These are phyloP conservation scores for Fusarium succisae DNA, from an alignment of 2,329 filamentous ascomycete genomes.

Conservation along the genomic window DNA sequence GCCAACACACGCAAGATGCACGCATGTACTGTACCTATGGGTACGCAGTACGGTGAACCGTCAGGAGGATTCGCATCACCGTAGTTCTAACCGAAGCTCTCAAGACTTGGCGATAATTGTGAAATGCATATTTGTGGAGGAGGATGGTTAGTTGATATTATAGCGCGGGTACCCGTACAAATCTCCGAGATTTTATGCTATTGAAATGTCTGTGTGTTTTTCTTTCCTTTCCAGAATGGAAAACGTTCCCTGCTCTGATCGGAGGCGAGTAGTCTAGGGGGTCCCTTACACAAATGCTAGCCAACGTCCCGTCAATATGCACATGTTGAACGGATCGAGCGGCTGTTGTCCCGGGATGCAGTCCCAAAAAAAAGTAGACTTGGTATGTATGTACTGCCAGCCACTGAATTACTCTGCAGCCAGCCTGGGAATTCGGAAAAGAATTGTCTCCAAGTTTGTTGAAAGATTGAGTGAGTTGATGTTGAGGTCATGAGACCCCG, in stretches of 20 bases:
- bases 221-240: background rate
- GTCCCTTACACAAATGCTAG: too few species aligned
- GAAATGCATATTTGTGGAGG: background rate
- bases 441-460: background rate
- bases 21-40: background rate
- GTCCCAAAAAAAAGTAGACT: background rate
- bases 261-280: background rate
- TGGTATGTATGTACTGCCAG: background rate
- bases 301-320: background rate
- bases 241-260: constrained; percentile 27
- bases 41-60: constrained; percentile 2
- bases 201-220: background rate
- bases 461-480: background rate
- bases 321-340: background rate
- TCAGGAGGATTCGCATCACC: constrained; percentile 10
- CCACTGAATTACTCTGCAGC: background rate
- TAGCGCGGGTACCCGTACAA: constrained; percentile 8
- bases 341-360: background rate
- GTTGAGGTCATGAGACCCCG: constrained; percentile 6
- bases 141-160: background rate
- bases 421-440: too few species aligned
- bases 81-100: background rate
- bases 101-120: constrained; percentile 3
- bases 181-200: constrained; percentile 28
- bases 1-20: constrained; percentile 16